A percentile compares a stretch with the other conserved stretches of the same genome.
Evolutionary conservation across 202 grass and related monocot species (phyloP).

Genomic region (Saccharum hybrid): DNA sequence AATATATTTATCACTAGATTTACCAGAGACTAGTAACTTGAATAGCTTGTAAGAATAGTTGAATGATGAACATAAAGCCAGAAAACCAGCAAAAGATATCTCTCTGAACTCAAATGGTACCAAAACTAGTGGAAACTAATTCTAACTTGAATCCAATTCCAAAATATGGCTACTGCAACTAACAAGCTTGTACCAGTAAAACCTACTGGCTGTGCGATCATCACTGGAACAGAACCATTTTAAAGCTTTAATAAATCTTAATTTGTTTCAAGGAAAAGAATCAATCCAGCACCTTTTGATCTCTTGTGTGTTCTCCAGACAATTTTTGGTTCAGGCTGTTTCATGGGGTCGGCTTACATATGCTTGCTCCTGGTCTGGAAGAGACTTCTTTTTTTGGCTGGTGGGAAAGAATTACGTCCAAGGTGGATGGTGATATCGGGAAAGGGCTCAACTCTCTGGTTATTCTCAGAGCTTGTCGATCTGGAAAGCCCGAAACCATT

Average conservation of each 20-base stretch:
- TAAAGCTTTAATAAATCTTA: not conserved
- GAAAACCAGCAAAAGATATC: slow-evolving; percentile 13
- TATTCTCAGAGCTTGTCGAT: not conserved
- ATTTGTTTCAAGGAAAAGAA: not conserved
- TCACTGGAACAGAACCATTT: not conserved
- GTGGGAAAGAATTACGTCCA: not conserved
- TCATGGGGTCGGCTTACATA: not conserved
- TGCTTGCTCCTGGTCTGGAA: not conserved
- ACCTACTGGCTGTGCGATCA: slow-evolving; percentile 5
- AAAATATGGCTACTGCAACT: not conserved
- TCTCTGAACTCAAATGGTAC: not conserved
- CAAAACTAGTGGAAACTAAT: slow-evolving; percentile 9
- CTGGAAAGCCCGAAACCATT: not conserved
- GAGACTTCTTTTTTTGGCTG: not conserved
- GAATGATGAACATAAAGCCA: slow-evolving; percentile 6
- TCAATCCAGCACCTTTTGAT: not conserved
- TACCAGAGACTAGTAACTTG: not conserved
- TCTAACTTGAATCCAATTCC: not conserved
- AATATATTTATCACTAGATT: not conserved
- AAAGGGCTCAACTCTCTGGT: not conserved
- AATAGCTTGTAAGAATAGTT: slow-evolving; percentile 23
- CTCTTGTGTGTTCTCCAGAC: not conserved
- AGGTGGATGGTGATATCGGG: not conserved
- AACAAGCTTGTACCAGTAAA: slow-evolving; percentile 6
- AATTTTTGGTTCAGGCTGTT: not conserved